These are phyloP conservation scores for Blepharisma japonicum DNA, from an alignment of 73 alveolate species.

Conservation along the genomic window DNA sequence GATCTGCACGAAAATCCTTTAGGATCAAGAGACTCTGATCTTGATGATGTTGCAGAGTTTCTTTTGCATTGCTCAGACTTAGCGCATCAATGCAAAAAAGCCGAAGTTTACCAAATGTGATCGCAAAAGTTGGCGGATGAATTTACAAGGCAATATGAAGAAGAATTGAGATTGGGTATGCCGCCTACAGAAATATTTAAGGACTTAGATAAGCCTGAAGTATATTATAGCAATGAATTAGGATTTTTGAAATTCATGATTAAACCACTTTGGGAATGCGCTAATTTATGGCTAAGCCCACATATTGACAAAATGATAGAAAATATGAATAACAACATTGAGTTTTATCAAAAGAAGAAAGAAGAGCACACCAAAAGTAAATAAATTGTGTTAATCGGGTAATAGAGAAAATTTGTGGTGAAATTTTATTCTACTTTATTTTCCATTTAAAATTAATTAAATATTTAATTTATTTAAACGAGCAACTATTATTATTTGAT, in stretches of 20 bases:
- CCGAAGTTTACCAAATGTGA: not conserved
- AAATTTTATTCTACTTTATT: too few relatives aligned
- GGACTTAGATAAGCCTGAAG: conserved; percentile 4
- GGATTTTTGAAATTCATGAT: not conserved
- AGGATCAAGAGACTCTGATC: not conserved
- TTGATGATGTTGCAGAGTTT: not conserved
- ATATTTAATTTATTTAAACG: too few relatives aligned
- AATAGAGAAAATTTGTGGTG: too few relatives aligned
- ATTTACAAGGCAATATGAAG: not conserved
- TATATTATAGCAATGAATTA: not conserved
- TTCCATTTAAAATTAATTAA: too few relatives aligned
- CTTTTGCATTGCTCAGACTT: not conserved
- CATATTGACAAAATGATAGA: not conserved
- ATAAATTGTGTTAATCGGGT: too few relatives aligned
- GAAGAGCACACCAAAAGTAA: not conserved
- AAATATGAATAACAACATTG: not conserved
- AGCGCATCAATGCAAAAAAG: not conserved
- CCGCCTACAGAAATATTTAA: conserved; percentile 1
- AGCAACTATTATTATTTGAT: too few relatives aligned
- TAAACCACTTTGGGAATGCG: not conserved
- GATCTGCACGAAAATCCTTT: not conserved
- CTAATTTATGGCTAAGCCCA: not conserved
- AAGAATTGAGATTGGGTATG: not conserved
- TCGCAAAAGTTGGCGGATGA: not conserved
- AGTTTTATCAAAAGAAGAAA: not conserved